A percentile compares a stretch with the other conserved stretches of the same genome.
phyloP scores from a whole-genome alignment of 345 rosid genomes.

The Sisymbrium altissimum region DNA sequence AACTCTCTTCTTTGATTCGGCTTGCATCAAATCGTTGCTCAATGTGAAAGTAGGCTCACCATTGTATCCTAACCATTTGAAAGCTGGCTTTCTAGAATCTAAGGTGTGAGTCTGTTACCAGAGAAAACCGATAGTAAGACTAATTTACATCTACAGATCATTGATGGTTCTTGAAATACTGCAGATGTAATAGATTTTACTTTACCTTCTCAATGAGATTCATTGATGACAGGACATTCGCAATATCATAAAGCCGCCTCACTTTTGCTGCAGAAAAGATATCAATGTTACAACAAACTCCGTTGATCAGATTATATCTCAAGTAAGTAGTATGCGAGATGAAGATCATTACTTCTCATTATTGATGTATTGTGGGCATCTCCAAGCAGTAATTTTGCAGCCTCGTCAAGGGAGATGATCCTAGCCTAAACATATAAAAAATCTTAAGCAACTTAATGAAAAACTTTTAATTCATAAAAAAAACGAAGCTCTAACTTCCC shows the following conservation, averaged over 20 bases:
- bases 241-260: slow-evolving; percentile 86
- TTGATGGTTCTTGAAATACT: neutral
- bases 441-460: neutral
- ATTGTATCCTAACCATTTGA: slow-evolving; percentile 75
- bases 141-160: neutral
- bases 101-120: slow-evolving; percentile 67
- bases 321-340: neutral
- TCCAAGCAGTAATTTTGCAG: slow-evolving; percentile 74
- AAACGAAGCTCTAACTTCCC: neutral
- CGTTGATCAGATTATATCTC: neutral
- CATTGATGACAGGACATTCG: slow-evolving; percentile 81
- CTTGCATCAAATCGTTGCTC: slow-evolving; percentile 28
- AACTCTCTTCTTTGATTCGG: slow-evolving; percentile 54
- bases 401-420: slow-evolving; percentile 78
- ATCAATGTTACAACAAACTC: neutral
- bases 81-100: slow-evolving; percentile 80
- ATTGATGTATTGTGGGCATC: slow-evolving; percentile 65
- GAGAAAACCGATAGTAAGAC: neutral
- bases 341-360: slow-evolving; percentile 62
- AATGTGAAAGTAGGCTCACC: slow-evolving; percentile 43
- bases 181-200: neutral
- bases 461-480: neutral
- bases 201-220: slow-evolving; percentile 87
- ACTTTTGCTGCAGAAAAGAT: slow-evolving; percentile 66
- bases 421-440: slow-evolving; percentile 41